Percentiles rank a stretch among this genome's conserved stretches.
These are phyloP conservation scores for Aquilaria yunnanensis DNA, from an alignment of 345 rosid genomes.

Conservation along the genomic window DNA sequence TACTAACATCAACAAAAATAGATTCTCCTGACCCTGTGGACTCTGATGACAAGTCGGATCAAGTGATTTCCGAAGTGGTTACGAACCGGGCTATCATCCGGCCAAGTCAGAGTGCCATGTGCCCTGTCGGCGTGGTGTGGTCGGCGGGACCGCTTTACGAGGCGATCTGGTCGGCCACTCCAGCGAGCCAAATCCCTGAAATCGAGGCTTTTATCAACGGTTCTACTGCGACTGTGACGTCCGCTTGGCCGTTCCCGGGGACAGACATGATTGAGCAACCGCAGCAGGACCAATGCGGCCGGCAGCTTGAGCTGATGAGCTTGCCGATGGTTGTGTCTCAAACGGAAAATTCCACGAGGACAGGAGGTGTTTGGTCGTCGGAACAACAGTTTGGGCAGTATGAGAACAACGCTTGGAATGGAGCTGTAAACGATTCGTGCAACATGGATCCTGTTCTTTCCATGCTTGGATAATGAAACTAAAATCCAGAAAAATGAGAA, in stretches of 20 bases:
- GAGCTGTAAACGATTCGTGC: constrained; percentile 16
- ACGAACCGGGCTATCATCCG: constrained; percentile 12
- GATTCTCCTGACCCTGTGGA: constrained; percentile 9
- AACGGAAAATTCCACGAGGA: constrained; percentile 15
- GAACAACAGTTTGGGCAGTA: constrained; percentile 30
- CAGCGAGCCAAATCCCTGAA: constrained; percentile 16
- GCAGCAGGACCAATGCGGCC: constrained; percentile 12
- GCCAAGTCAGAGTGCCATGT: constrained; percentile 5
- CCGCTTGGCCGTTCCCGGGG: constrained; percentile 19
- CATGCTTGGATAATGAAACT: constrained; percentile 20
- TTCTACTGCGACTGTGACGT: constrained; percentile 6
- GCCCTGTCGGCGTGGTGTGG: constrained; percentile 20
- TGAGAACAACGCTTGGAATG: constrained; percentile 22
- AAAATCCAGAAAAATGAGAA: too few species aligned
- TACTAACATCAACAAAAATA: background rate
- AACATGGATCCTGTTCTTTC: constrained; percentile 34
- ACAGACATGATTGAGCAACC: constrained; percentile 10
- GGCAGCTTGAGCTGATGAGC: constrained; percentile 6
- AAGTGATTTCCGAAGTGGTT: constrained; percentile 9
- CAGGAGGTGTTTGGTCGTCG: constrained; percentile 22
- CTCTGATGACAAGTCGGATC: background rate
- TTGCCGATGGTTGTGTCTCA: constrained; percentile 18
- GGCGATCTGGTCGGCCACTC: constrained; percentile 25
- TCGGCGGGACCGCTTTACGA: constrained; percentile 18
- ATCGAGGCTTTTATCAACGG: constrained; percentile 4